Conservation (phyloP, 192 early-diverging fungal species). For the Gigaspora rosea region DNA sequence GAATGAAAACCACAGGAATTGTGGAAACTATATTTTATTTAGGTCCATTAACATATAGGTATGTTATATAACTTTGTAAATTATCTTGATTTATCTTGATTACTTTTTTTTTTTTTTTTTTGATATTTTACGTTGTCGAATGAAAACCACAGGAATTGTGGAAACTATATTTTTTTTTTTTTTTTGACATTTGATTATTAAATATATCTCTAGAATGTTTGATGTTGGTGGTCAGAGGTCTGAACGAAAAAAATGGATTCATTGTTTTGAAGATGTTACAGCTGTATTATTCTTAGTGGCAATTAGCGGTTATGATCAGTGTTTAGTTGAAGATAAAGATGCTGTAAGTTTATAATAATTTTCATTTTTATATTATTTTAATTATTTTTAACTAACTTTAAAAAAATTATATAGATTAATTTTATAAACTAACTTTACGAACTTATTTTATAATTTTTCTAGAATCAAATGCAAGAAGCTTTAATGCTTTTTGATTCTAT, state of each 20-base stretch:
- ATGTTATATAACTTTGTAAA: neutral
- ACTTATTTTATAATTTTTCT: neutral
- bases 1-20: conserved; percentile 97
- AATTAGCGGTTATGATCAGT: conserved; percentile 94
- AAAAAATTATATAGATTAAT: too few species aligned
- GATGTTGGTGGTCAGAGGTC: conserved; percentile 98
- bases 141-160: conserved; percentile 97
- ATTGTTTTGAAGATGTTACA: conserved; percentile 97
- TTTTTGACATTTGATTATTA: neutral
- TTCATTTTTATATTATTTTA: neutral
- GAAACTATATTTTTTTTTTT: conserved; percentile 92
- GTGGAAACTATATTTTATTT: conserved; percentile 93
- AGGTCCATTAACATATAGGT: conserved; percentile 79
- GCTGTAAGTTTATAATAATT: conserved; percentile 55
- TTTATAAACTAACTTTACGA: too few species aligned
- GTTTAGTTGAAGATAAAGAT: conserved; percentile 92
- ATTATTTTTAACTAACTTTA: neutral
- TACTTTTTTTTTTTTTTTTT: neutral
- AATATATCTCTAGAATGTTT: conserved; percentile 71
- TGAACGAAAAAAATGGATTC: conserved; percentile 99
- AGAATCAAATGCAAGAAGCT: conserved; percentile 95
- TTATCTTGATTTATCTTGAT: neutral
- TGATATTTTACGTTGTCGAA: conserved; percentile 94
- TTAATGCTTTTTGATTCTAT: conserved; percentile 96
- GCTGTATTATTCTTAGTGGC: conserved; percentile 95